phyloP scores from a whole-genome alignment of 225 moss, liverwort and hornwort species.

The Pseudisothecium myosuroides region DNA sequence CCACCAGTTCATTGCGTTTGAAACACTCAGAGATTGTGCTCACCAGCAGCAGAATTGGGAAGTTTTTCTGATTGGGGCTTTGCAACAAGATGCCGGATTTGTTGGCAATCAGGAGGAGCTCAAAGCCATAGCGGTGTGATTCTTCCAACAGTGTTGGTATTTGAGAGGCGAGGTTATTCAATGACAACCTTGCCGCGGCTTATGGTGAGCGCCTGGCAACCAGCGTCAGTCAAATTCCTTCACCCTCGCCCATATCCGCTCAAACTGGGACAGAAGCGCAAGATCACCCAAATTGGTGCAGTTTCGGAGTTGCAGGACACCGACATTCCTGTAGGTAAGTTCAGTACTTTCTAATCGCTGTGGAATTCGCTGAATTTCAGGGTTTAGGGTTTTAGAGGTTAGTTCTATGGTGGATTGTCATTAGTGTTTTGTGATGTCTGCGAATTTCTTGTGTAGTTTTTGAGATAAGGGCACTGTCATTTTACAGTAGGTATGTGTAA shows the following conservation, averaged over 20 bases:
- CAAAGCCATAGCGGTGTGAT: background rate
- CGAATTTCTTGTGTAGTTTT: background rate
- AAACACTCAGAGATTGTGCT: background rate
- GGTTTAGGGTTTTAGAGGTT: background rate
- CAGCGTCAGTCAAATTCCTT: background rate
- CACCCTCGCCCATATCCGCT: background rate
- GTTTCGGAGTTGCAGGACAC: background rate
- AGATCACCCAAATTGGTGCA: background rate
- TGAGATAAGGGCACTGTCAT: background rate
- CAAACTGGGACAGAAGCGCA: background rate
- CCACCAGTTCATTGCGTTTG: background rate
- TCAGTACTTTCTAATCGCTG: background rate
- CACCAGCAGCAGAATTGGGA: background rate
- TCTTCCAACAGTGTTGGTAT: background rate
- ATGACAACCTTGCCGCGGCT: slow-evolving; percentile 4
- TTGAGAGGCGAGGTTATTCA: background rate
- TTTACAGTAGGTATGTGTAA: background rate
- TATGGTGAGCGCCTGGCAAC: background rate
- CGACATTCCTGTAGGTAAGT: background rate
- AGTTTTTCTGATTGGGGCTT: background rate
- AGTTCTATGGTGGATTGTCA: too few species aligned
- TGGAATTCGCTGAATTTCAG: background rate
- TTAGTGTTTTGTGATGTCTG: background rate
- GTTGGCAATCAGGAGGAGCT: background rate
- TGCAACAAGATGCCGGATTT: background rate